These are phyloP conservation scores for Loxodes magnus DNA, from an alignment of 73 alveolate species.

Conservation along the genomic window DNA sequence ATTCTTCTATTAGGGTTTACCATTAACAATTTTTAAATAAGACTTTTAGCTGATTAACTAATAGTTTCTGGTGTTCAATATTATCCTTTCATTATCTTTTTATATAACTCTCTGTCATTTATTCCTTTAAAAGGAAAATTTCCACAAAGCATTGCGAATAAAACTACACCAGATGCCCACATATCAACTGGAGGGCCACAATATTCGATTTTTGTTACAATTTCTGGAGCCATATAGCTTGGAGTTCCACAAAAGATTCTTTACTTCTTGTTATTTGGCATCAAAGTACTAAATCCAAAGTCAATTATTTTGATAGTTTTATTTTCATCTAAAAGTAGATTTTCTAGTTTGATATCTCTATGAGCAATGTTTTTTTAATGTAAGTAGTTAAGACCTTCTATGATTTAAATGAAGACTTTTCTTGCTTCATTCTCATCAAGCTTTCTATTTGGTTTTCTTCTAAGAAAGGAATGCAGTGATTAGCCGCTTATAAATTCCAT, in stretches of 20 bases:
- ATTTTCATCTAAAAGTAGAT: constrained; percentile 57
- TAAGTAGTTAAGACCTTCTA: constrained; percentile 50
- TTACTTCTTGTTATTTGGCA: constrained; percentile 33
- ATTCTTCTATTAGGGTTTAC: no score
- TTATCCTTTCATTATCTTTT: no score
- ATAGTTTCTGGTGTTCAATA: no score
- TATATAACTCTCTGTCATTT: constrained; percentile 30
- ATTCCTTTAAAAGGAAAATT: constrained; percentile 41
- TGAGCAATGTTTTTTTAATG: constrained; percentile 73
- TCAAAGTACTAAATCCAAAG: constrained; percentile 66
- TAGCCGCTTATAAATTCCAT: constrained; percentile 86
- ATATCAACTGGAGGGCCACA: constrained; percentile 34
- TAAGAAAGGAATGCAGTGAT: constrained; percentile 56
- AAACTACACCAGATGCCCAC: constrained; percentile 44
- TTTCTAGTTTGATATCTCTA: constrained; percentile 80
- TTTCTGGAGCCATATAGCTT: constrained; percentile 65
- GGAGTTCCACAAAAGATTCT: constrained; percentile 79
- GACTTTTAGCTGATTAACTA: no score
- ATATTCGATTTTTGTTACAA: constrained; percentile 11
- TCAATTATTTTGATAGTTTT: constrained; percentile 62
- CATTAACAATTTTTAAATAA: no score
- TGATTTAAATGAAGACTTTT: constrained; percentile 54
- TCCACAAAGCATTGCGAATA: constrained; percentile 30
- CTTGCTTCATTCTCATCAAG: constrained; percentile 73
- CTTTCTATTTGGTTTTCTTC: constrained; percentile 36